Conservation (phyloP, 768 basidiomycete species). For the Suillus luteus region DNA sequence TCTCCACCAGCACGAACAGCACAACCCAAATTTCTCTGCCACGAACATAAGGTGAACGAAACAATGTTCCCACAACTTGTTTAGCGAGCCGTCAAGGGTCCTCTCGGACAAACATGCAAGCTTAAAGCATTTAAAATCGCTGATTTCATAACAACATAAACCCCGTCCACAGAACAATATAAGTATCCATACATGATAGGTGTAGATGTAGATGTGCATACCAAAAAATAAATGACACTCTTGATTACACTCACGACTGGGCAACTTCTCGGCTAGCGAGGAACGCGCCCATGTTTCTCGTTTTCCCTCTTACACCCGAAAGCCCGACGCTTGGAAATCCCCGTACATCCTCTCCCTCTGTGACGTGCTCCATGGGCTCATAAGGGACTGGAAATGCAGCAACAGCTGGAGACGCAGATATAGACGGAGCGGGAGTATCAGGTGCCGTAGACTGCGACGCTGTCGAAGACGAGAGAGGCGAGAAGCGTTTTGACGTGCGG, state of each 20-base stretch:
- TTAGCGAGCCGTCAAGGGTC: background rate
- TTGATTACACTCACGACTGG: background rate
- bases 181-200: background rate
- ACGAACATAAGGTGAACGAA: background rate
- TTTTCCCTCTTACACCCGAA: constrained; percentile 34
- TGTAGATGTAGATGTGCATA: constrained; percentile 6
- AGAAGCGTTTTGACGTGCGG: constrained; percentile 32
- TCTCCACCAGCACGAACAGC: background rate
- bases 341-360: constrained; percentile 25
- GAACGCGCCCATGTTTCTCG: constrained; percentile 43
- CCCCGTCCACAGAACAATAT: background rate
- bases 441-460: constrained; percentile 50
- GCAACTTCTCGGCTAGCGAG: constrained; percentile 40
- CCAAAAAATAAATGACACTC: background rate
- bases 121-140: background rate
- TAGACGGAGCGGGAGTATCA: constrained; percentile 42
- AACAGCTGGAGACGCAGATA: constrained; percentile 29
- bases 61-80: background rate
- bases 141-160: background rate
- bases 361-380: constrained; percentile 37
- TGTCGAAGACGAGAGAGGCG: constrained; percentile 40
- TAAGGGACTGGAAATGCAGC: constrained; percentile 29
- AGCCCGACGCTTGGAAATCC: constrained; percentile 44
- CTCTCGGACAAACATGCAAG: background rate
- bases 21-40: background rate